These are phyloP conservation scores for Rhizodiscina lignyota DNA, from an alignment of 495 filamentous ascomycete genomes.

Conservation along the genomic window DNA sequence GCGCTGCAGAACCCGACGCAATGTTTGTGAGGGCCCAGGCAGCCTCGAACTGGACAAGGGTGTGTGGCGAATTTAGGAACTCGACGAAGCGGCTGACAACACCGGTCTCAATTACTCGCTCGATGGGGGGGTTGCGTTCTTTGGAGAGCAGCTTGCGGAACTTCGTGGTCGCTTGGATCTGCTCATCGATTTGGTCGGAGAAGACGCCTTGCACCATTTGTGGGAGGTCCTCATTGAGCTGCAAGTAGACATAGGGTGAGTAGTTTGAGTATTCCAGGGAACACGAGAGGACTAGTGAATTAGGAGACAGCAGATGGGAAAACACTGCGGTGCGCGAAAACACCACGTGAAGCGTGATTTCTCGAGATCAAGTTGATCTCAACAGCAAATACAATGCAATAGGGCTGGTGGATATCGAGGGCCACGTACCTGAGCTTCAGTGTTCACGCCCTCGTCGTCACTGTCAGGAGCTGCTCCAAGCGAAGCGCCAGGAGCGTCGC, in stretches of 20 bases:
- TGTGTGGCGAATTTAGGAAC: constrained; percentile 96
- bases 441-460: constrained; percentile 88
- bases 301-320: no score
- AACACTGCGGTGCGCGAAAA: not conserved
- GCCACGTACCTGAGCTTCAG: constrained; percentile 82
- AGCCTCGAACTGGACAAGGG: constrained; percentile 96
- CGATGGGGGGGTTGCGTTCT: constrained; percentile 97
- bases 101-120: constrained; percentile 97
- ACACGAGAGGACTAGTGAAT: no score
- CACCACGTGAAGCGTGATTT: not conserved
- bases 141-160: constrained; percentile 96
- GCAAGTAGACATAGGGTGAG: constrained; percentile 4
- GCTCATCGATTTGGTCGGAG: constrained; percentile 93
- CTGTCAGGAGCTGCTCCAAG: constrained; percentile 82
- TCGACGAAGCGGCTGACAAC: constrained; percentile 95
- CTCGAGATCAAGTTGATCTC: no score
- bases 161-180: constrained; percentile 98
- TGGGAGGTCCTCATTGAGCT: constrained; percentile 96
- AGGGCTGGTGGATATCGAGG: not conserved
- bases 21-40: constrained; percentile 99
- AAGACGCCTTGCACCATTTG: constrained; percentile 97
- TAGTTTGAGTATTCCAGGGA: constrained; percentile 6
- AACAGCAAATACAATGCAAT: no score
- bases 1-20: constrained; percentile 88
- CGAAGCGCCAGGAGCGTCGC: constrained; percentile 65